A percentile compares a stretch with the other conserved stretches of the same genome.
Conservation (phyloP, 768 basidiomycete species). For the Thelephora ganbajun region DNA sequence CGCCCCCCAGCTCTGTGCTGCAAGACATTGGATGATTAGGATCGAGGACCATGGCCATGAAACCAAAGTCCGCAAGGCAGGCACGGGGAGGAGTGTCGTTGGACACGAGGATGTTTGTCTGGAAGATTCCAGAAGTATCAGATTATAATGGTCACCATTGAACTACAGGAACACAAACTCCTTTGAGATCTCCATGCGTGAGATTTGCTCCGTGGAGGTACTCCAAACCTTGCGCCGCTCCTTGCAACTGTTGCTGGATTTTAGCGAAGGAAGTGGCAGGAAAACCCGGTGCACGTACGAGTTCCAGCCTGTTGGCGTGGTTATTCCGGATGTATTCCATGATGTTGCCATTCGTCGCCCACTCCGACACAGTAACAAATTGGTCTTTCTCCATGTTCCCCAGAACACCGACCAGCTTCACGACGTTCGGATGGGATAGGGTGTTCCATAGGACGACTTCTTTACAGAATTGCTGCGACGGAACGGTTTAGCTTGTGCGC, state of each 20-base stretch:
- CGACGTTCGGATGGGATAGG: constrained; percentile 1
- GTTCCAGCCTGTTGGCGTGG: constrained; percentile 1
- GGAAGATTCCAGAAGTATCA: no score
- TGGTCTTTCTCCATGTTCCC: not conserved
- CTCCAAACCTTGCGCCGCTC: not conserved
- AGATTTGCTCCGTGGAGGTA: not conserved
- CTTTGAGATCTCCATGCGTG: not conserved
- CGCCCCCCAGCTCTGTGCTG: not conserved
- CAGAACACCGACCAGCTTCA: constrained; percentile 1
- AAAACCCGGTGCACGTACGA: not conserved
- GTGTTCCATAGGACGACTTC: constrained; percentile 3
- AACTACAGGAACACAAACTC: not conserved
- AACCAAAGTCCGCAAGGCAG: constrained; percentile 13
- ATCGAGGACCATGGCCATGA: constrained; percentile 6
- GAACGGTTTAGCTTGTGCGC: not conserved
- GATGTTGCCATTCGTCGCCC: constrained; percentile 7
- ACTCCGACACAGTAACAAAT: constrained; percentile 2
- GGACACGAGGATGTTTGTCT: constrained; percentile 14
- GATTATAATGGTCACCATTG: not conserved
- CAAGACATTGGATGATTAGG: not conserved
- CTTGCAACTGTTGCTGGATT: not conserved
- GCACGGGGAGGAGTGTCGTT: constrained; percentile 4
- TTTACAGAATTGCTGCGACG: constrained; percentile 1
- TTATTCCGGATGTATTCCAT: constrained; percentile 1
- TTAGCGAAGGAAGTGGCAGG: not conserved